phyloP scores from a whole-genome alignment of 2,329 filamentous ascomycete species.

The Diaporthe ilicicola region DNA sequence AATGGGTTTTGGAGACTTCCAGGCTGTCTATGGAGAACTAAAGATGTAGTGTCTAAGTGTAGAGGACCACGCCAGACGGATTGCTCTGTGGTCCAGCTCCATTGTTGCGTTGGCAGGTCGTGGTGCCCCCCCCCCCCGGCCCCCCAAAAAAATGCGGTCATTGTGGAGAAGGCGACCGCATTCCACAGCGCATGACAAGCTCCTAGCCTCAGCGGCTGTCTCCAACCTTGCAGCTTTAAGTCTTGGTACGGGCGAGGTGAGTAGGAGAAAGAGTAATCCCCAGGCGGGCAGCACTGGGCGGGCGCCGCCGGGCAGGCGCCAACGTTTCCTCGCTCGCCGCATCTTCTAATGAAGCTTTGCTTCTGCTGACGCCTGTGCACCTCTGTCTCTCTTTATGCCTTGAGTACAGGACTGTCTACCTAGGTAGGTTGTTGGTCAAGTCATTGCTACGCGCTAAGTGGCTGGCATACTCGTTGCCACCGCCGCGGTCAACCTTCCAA shows the following conservation, averaged over 20 bases:
- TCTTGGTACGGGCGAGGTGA: not conserved
- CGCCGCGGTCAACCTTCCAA: not conserved
- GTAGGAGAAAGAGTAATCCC: not conserved
- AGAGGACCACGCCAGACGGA: no score
- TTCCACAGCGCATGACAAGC: conserved; percentile 17
- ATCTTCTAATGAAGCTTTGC: not conserved
- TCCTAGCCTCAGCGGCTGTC: not conserved
- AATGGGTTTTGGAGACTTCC: no score
- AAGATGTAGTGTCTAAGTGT: no score
- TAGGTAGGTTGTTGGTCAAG: not conserved
- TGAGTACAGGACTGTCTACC: not conserved
- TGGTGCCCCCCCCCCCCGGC: conserved; percentile 9
- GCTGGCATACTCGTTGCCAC: not conserved
- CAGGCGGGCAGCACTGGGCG: not conserved
- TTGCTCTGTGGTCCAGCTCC: not conserved
- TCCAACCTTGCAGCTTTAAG: conserved; percentile 3
- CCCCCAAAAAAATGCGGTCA: conserved; percentile 20
- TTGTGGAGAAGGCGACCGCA: conserved; percentile 27
- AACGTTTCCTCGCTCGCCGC: not conserved
- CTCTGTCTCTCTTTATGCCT: not conserved
- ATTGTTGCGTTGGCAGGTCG: conserved; percentile 5
- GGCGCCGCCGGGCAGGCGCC: not conserved
- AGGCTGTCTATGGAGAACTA: no score
- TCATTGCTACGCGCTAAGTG: not conserved
- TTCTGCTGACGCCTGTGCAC: not conserved